These are phyloP conservation scores for Penicillium fuscoglaucum DNA, from an alignment of 2,329 filamentous ascomycete species.

Conservation along the genomic window DNA sequence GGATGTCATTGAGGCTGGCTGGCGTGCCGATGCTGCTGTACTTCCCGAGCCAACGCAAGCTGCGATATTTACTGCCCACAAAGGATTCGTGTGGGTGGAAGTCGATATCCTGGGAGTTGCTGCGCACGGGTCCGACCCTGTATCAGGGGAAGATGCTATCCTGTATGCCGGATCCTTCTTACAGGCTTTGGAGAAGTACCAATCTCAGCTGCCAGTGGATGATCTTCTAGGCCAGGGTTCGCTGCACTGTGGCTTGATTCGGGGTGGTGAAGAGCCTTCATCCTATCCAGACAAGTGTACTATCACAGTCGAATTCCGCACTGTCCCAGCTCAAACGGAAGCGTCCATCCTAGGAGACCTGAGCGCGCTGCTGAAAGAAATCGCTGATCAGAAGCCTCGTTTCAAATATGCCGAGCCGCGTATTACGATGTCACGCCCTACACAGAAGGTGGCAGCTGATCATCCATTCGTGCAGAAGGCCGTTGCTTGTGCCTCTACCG, in stretches of 20 bases:
- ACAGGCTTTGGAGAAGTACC: slow-evolving; percentile 47
- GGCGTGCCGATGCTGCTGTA: slow-evolving; percentile 55
- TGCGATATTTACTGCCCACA: slow-evolving; percentile 49
- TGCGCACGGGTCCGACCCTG: slow-evolving; percentile 40
- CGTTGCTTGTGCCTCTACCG: slow-evolving; percentile 26
- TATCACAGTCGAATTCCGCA: slow-evolving; percentile 52
- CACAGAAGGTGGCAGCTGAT: slow-evolving; percentile 43
- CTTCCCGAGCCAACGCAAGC: slow-evolving; percentile 52
- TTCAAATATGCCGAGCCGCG: slow-evolving; percentile 45
- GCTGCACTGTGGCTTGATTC: slow-evolving; percentile 52
- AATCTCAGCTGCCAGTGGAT: slow-evolving; percentile 35
- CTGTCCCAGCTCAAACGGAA: slow-evolving; percentile 47
- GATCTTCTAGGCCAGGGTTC: slow-evolving; percentile 43
- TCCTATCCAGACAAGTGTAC: slow-evolving; percentile 55
- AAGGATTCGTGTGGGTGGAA: slow-evolving; percentile 49
- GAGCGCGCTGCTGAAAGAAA: slow-evolving; percentile 35
- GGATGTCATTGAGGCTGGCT: slow-evolving; percentile 53
- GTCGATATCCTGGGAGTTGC: slow-evolving; percentile 38
- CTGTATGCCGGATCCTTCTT: slow-evolving; percentile 51
- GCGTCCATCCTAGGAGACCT: slow-evolving; percentile 43
- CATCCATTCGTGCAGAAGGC: slow-evolving; percentile 46
- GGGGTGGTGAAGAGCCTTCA: slow-evolving; percentile 54
- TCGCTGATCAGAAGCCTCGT: slow-evolving; percentile 34
- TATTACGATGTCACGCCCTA: slow-evolving; percentile 46
- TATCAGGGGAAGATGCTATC: slow-evolving; percentile 54